Base-by-base conservation (phyloP, 306 rosid species). In the Vigna reflexopilosa region DNA sequence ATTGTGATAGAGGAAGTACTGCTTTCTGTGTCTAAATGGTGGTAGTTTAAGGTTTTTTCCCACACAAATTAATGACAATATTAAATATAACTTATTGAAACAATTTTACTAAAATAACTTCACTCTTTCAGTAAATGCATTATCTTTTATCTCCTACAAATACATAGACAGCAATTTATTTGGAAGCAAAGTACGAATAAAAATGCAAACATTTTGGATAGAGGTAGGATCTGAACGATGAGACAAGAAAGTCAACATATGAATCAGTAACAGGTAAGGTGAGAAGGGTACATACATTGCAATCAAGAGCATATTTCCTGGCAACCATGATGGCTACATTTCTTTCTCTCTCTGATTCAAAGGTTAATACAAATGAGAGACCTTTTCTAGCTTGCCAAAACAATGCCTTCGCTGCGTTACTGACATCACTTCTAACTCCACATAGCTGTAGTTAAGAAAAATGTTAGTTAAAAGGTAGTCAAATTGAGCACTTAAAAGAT, bases 371-470 rank as follows among this genome's bases (percentile, higher is more conserved):
- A 59, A 83, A 92, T 2, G 97, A 92, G 40, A 91, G 89, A 57
- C 98, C 97, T 85, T 88, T 92, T 83, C 98, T 89, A 20, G 97
- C 87, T 87, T 92, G 98, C 98, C 98, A 95, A 84, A 88, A 95
- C 80, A 91, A 64, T 13, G 90, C 79, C 89, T 89, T 95, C 2
- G 90, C 88, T 61, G 86, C 93, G 24, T 86, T 87, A 22, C 77
- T 72, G 54, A 44, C 45, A 63, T 85, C 92, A 4, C 90, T 82
- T 89, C 98, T 86, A 67, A 81, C 88, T 55, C 98, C 98, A 19
- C 98, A 95, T 49, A 95, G 80, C 98, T 94, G 49, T 42, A 75
- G 75, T 59, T 11, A n/a, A 9, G 30, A 45, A 72, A 67, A 67
- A 51, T 45, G 75, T 68, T 30, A 77, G 79, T 79, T 75, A 78